Percentiles rank a stretch among this genome's conserved stretches.
Evolutionary conservation across 1,139 yeast genomes (phyloP).

Genomic region (Zygotorulaspora mrakii): DNA sequence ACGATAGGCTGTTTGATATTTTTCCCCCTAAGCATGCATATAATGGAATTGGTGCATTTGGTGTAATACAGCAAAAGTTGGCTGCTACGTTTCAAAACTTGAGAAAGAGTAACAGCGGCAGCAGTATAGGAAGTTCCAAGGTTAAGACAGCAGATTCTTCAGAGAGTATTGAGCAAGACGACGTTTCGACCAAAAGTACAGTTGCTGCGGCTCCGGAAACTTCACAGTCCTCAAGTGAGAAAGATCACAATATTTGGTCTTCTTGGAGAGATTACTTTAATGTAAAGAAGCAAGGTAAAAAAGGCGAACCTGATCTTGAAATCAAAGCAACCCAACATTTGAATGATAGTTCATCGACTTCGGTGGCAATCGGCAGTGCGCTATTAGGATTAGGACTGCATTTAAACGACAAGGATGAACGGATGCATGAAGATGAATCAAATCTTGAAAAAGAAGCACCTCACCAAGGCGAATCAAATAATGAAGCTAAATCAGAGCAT

Average conservation of each 20-base stretch:
- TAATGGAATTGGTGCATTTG: conserved; percentile 36
- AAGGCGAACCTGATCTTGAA: conserved; percentile 7
- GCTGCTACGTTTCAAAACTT: conserved; percentile 35
- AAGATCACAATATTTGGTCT: conserved; percentile 20
- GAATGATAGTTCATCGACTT: conserved; percentile 14
- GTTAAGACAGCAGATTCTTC: conserved; percentile 7
- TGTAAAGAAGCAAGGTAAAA: conserved; percentile 18
- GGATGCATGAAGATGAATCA: background rate
- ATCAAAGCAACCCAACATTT: conserved; percentile 14
- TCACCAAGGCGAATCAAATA: too few species aligned
- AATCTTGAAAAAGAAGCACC: too few species aligned
- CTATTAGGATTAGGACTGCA: conserved; percentile 20
- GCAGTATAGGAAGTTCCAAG: conserved; percentile 7
- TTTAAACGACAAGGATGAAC: conserved; percentile 2
- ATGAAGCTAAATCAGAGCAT: too few species aligned
- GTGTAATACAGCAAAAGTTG: conserved; percentile 33
- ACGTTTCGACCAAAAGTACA: conserved; percentile 5
- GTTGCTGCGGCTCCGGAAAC: conserved; percentile 5
- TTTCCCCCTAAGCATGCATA: conserved; percentile 71
- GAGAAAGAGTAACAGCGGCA: conserved; percentile 16
- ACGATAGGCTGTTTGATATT: conserved; percentile 84
- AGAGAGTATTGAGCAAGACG: conserved; percentile 6
- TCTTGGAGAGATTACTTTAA: conserved; percentile 31
- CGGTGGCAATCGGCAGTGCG: conserved; percentile 21
- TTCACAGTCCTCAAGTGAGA: conserved; percentile 3